Base-by-base conservation (phyloP, 192 early-diverging fungal species). In the Chytriomyces confervae region DNA sequence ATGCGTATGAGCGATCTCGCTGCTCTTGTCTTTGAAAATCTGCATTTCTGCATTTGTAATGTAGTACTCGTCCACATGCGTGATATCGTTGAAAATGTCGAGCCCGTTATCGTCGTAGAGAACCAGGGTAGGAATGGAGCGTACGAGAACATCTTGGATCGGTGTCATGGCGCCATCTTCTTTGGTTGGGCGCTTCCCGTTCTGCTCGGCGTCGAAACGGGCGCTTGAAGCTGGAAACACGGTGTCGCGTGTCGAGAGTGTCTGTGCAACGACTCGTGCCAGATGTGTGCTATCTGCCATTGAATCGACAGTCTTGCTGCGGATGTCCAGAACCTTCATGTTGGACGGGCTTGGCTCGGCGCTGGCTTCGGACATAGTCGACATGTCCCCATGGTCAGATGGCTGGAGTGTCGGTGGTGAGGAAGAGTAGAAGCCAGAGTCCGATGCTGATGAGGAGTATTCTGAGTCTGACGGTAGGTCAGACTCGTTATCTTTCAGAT, bases 11-110 rank as follows among this genome's bases (percentile, higher is more conserved):
- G 96, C 86, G 53, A 82, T 82, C 51, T 89, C 86, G 47, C 88
- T 83, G 6, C 84, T 88, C 27, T 91, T 78, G 5, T 83, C 81
- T 27, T 86, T 77, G 57, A 98, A 83, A 66, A 98, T 91, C n/a
- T 95, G 88, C 24, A 92, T 91, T 82, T 98, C 96, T 51, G 93
- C 91, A 50, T 90, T 81, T 9, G 94, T 95, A 76, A 96, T 81
- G 80, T 98, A 96, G 77, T 98, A 98, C 66, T 95, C 94, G 9
- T 90, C 79, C 64, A 79, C 49, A 62, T 96, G 93, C 0, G 95
- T 97, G 72, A 98, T 96, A 63, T 92, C 82, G 84, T 97, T 95
- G 86, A 93, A 98, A 43, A 94, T 84, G 66, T 94, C 93, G 18
- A 98, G 82, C 6, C 96, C 96, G 2, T 80, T 68, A 50, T 93